Percentiles rank a stretch among this genome's conserved stretches.
Evolutionary conservation across 768 basidiomycete species (phyloP).

Genomic region (Agrocybe chaxingu): DNA sequence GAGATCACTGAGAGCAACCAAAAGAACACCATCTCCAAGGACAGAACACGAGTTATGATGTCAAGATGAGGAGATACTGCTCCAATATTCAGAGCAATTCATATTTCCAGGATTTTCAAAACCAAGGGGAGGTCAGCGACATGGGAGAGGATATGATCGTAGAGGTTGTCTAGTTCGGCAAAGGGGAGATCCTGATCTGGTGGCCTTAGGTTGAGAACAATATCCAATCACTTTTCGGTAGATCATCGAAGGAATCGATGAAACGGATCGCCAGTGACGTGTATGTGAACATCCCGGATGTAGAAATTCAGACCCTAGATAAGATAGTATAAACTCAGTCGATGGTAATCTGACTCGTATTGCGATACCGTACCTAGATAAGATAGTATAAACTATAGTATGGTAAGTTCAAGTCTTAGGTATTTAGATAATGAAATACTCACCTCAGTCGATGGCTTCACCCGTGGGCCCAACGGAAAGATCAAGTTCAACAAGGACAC

Average conservation of each 20-base stretch:
- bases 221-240: neutral
- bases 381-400: too few species aligned
- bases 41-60: neutral
- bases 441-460: slow-evolving; percentile 92
- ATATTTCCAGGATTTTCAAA: neutral
- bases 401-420: too few species aligned
- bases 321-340: too few species aligned
- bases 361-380: too few species aligned
- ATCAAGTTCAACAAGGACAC: slow-evolving; percentile 97
- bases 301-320: too few species aligned
- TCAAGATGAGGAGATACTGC: neutral
- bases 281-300: slow-evolving; percentile 5
- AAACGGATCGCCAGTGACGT: neutral
- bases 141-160: slow-evolving; percentile 2
- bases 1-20: too few species aligned
- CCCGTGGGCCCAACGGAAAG: slow-evolving; percentile 76
- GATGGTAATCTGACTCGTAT: too few species aligned
- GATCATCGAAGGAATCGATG: neutral
- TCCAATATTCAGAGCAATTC: too few species aligned
- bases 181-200: neutral
- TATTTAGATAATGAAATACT: too few species aligned
- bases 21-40: neutral
- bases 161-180: slow-evolving; percentile 7
- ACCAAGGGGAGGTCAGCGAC: neutral
- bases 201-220: neutral